Base-by-base conservation (phyloP, 73 alveolate species). In the Paramecium sexaurelia region DNA sequence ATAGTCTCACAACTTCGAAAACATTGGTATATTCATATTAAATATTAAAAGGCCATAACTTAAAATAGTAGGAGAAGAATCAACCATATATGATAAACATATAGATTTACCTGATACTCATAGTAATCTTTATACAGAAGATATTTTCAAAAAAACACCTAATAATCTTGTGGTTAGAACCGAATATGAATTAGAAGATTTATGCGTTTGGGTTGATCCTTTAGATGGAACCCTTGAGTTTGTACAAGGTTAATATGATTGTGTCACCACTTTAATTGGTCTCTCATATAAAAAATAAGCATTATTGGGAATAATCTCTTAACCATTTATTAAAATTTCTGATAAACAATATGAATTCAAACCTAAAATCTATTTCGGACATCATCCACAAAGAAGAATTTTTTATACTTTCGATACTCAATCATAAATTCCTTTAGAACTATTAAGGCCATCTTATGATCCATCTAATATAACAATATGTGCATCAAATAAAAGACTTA, bases 191-290 rank as follows among this genome's bases (percentile, higher is more conserved):
- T n/a, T 92, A 10, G 88, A 84, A 24, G 93, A 93, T 10, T 91
- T 95, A 3, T 91, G 91, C 22, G 97, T 95, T 35, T 97, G 99
- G 99, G 93, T 96, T 83, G 99, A 97, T 61, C 99, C 99, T 6
- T 85, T 97, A 68, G 99, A 97, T 87, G 99, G 99, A 43, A 97
- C 99, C 27, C 67, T 91, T 36, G 97, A 95, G 86, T 97, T 96
- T 92, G 96, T 94, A 1, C 55, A 66, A 85, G 98, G 97, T 2
- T 92, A 93, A 37, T 67, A 92, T 55, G 93, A 95, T 36, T 94
- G 92, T 43, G 99, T 97, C 17, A 95, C 98, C 27, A 94, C 97
- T 10, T 57, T 95, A 20, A 90, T 96, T 11, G 99, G 99, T 3
- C 51, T 96, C 39, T 85, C 96, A 1, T 43, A 69, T 33, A 40